These are phyloP conservation scores for Suhomyces kunorum DNA, from an alignment of 1,139 yeast genomes.

Conservation along the genomic window DNA sequence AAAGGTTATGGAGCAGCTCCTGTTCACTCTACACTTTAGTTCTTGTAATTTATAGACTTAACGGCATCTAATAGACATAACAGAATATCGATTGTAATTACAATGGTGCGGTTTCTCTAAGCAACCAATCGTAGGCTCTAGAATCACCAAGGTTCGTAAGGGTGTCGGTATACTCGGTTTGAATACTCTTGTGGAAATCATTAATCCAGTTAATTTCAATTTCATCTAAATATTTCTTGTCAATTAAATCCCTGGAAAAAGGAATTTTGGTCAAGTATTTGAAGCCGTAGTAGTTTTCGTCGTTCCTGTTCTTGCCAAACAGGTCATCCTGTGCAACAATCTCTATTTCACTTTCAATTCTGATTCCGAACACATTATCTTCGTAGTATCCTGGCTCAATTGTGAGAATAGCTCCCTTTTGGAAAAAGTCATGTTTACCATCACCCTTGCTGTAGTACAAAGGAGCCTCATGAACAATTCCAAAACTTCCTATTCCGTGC, in stretches of 20 bases:
- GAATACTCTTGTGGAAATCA: conserved; percentile 42
- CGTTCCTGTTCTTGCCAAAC: conserved; percentile 39
- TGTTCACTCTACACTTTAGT: conserved; percentile 23
- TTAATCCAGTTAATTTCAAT: conserved; percentile 57
- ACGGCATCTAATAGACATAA: conserved; percentile 5
- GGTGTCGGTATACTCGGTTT: conserved; percentile 37
- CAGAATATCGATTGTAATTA: conserved; percentile 12
- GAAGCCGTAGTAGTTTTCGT: conserved; percentile 43
- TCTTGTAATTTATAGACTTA: conserved; percentile 15
- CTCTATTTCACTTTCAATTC: conserved; percentile 56
- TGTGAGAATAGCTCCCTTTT: conserved; percentile 51
- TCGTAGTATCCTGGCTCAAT: conserved; percentile 61
- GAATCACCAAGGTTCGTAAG: conserved; percentile 41
- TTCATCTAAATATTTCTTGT: conserved; percentile 32
- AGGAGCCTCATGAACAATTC: conserved; percentile 59
- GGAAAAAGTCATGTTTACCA: conserved; percentile 31
- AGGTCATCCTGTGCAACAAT: conserved; percentile 36
- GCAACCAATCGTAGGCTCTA: conserved; percentile 43
- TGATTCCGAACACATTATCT: conserved; percentile 53
- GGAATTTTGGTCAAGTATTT: conserved; percentile 57
- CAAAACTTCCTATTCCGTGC: conserved; percentile 60
- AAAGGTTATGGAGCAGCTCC: conserved; percentile 33
- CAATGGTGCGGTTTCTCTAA: conserved; percentile 38
- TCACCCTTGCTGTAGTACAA: conserved; percentile 47
- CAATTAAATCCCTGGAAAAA: conserved; percentile 51